Conservation (phyloP, 129 eudicot species). For the Arctium lappa region DNA sequence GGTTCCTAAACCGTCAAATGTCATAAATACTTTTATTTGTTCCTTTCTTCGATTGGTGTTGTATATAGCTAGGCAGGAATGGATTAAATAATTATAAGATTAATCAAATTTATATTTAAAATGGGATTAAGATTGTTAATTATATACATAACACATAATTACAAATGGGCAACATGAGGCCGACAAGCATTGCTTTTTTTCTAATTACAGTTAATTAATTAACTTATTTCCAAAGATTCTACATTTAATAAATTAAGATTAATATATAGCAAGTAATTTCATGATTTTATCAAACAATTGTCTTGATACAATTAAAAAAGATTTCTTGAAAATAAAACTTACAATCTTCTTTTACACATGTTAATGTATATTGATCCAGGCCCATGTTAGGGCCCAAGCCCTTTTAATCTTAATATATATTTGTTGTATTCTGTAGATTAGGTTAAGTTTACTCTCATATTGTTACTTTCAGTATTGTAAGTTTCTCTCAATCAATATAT, state of each 20-base stretch:
- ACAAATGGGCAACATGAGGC: constrained; percentile 26
- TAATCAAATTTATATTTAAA: not conserved
- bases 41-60: not conserved
- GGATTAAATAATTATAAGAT: not conserved
- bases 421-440: too few relatives aligned
- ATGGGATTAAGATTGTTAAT: not conserved
- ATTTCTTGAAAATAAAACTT: not conserved
- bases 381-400: too few relatives aligned
- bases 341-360: too few relatives aligned
- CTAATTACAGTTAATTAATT: not conserved
- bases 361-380: too few relatives aligned
- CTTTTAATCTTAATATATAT: too few relatives aligned
- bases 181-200: constrained; percentile 28
- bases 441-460: too few relatives aligned
- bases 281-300: not conserved
- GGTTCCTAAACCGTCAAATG: not conserved
- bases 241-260: not conserved
- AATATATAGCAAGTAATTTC: not conserved
- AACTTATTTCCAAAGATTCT: constrained; percentile 4
- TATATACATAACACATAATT: not conserved
- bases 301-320: not conserved
- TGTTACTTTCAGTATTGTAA: too few relatives aligned
- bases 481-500: too few relatives aligned
- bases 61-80: not conserved
- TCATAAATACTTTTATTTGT: not conserved